Evolutionary conservation across 306 rosid species (phyloP), one percentile per base, ranked within the genome.

Genomic region (Corylus americana): DNA sequence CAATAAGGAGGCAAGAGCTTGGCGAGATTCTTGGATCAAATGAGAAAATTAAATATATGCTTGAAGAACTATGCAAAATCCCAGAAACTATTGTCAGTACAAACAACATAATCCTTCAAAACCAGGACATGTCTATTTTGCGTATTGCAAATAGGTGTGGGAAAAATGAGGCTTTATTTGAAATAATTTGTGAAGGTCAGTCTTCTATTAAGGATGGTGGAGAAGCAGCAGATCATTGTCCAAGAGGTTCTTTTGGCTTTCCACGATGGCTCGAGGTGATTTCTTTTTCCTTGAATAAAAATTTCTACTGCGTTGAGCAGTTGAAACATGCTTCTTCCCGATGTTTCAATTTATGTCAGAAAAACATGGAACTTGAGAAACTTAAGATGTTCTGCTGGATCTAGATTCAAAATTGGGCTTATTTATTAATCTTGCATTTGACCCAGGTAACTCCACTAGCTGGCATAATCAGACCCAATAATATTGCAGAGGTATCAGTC

Each of bases 241-340:
- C 88, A 75, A 88, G 89, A 89, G 95, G 93, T 83, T 90, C 96
- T 77, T 91, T 91, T 77, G 98, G 98, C 81, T 91, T 92, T 78
- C 98, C 98, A 22, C 88, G 86, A 74, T 95, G 98, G 98, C 98
- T 95, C 63, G 96, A 92, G 98, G 98, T 95, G 76, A 91, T 77
- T 73, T 77, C 48, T 72, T 77, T 83, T 73, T 74, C 74, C 76
- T 84, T 81, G 76, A 74, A 77, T 47, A 70, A 55, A 45, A 50
- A 51, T 29, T 42, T 57, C 70, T 70, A 3, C 58, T 58, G 35
- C 11, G 16, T 22, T 57, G 27, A 9, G 29, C 63, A 20, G 5
- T 57, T 57, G 63, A 57, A 29, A 57, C 31, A 57, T 57, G 29
- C 63, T 57, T 57, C 31, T 57, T 20, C 63, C 11, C 12, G 12